Conservation (phyloP, 1,284 basidiomycete species). For the Agroathelia rolfsii region DNA sequence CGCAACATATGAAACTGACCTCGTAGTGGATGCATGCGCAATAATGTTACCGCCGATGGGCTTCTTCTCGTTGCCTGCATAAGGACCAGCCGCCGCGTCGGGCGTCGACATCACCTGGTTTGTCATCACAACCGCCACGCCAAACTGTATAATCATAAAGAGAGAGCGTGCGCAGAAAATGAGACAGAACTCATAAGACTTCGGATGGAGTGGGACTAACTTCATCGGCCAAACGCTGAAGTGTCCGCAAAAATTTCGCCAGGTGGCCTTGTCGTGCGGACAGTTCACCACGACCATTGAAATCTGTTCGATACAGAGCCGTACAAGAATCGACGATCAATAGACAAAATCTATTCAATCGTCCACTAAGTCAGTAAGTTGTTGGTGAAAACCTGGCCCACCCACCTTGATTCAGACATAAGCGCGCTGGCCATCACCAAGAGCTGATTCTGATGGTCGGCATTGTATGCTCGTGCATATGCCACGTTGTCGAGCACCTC, state of each 20-base stretch:
- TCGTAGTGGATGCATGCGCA: constrained; percentile 91
- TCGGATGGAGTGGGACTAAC: constrained; percentile 31
- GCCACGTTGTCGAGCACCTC: constrained; percentile 98
- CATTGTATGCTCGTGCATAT: constrained; percentile 97
- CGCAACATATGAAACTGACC: constrained; percentile 34
- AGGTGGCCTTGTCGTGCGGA: constrained; percentile 94
- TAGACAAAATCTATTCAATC: constrained; percentile 72
- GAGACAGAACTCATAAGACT: too few relatives aligned
- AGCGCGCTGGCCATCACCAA: constrained; percentile 89
- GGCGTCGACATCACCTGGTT: constrained; percentile 99
- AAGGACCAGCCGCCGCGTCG: constrained; percentile 86
- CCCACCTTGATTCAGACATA: constrained; percentile 92
- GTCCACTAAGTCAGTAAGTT: constrained; percentile 8
- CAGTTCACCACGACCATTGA: constrained; percentile 90
- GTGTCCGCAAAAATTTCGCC: constrained; percentile 91
- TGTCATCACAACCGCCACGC: constrained; percentile 93
- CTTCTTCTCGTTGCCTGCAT: constrained; percentile 89
- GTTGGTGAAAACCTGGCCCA: constrained; percentile 10
- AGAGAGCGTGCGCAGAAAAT: constrained; percentile 4
- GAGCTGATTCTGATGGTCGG: constrained; percentile 92
- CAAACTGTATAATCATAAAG: constrained; percentile 53
- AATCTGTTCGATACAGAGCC: constrained; percentile 93
- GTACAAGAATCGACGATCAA: constrained; percentile 97
- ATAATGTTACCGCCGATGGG: constrained; percentile 96
- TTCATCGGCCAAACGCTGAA: constrained; percentile 94